These are phyloP conservation scores for Quercus aquifolioides DNA, from an alignment of 306 rosid species.

Conservation along the genomic window DNA sequence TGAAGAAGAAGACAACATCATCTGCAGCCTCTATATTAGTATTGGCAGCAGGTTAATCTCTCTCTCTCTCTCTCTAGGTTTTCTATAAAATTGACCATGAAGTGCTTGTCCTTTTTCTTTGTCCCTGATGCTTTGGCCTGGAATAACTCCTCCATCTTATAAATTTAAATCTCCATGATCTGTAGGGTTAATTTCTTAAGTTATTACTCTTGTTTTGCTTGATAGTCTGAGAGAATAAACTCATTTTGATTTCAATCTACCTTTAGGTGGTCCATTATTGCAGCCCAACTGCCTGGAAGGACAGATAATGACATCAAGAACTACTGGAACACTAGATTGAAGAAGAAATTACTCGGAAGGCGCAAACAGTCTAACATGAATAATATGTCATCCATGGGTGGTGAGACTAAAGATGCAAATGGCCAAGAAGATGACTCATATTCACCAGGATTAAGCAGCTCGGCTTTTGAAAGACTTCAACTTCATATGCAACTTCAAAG, in stretches of 20 bases:
- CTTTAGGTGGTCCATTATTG: slow-evolving; percentile 96
- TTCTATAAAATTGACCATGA: slow-evolving; percentile 24
- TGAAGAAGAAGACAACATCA: slow-evolving; percentile 97
- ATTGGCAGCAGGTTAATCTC: slow-evolving; percentile 88
- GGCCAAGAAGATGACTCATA: slow-evolving; percentile 25
- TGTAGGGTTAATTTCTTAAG: slow-evolving; percentile 3
- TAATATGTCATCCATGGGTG: neutral
- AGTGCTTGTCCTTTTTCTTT: slow-evolving; percentile 54
- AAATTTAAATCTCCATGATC: neutral
- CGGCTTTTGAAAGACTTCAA: slow-evolving; percentile 94
- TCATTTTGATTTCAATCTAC: slow-evolving; percentile 9
- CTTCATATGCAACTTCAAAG: slow-evolving; percentile 91
- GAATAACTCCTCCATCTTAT: neutral
- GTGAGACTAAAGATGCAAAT: slow-evolving; percentile 31
- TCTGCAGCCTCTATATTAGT: slow-evolving; percentile 93
- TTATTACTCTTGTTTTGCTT: slow-evolving; percentile 2
- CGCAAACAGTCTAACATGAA: slow-evolving; percentile 53
- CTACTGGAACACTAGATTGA: slow-evolving; percentile 94
- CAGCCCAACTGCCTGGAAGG: slow-evolving; percentile 98
- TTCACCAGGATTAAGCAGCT: slow-evolving; percentile 56
- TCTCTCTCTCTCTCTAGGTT: slow-evolving; percentile 7
- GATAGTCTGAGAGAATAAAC: slow-evolving; percentile 23
- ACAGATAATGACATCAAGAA: slow-evolving; percentile 97
- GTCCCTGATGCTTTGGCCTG: slow-evolving; percentile 19
- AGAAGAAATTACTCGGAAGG: slow-evolving; percentile 88